Evolutionary conservation across 1,139 yeast species (phyloP).

Genomic region (Diutina mesorugosa): DNA sequence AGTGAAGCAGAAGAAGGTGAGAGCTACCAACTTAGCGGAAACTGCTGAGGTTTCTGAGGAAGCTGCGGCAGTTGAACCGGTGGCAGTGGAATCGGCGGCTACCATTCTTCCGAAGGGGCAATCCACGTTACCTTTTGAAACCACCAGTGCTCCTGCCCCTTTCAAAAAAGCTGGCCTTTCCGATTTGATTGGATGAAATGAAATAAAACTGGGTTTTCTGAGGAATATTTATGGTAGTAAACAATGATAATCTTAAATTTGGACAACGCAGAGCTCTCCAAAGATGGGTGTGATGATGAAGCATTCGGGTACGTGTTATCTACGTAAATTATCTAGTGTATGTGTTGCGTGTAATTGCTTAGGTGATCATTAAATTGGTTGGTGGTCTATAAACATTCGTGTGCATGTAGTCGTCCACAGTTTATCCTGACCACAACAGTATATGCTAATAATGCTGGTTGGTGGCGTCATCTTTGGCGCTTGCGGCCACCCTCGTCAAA

Average conservation of each 20-base stretch:
- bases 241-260: too few species aligned
- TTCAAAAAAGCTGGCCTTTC: constrained; percentile 23
- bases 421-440: background rate
- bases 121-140: constrained; percentile 6
- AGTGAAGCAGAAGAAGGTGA: constrained; percentile 31
- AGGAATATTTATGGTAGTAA: background rate
- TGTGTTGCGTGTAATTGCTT: too few species aligned
- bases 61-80: constrained; percentile 4
- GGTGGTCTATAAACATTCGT: background rate
- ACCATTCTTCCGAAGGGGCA: constrained; percentile 6
- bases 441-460: background rate
- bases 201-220: constrained; percentile 4
- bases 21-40: constrained; percentile 9
- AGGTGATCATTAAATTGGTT: background rate
- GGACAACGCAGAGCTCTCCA: too few species aligned
- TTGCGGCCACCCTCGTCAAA: background rate
- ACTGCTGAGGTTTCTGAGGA: constrained; percentile 5
- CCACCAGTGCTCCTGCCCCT: constrained; percentile 5
- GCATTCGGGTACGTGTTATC: too few species aligned
- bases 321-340: too few species aligned
- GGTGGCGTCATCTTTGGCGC: background rate
- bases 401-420: background rate
- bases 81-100: background rate
- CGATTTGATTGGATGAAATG: constrained; percentile 17
- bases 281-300: too few species aligned